These are phyloP conservation scores for Hypoxylon sp. DNA, from an alignment of 2,329 filamentous ascomycete species.

Conservation along the genomic window DNA sequence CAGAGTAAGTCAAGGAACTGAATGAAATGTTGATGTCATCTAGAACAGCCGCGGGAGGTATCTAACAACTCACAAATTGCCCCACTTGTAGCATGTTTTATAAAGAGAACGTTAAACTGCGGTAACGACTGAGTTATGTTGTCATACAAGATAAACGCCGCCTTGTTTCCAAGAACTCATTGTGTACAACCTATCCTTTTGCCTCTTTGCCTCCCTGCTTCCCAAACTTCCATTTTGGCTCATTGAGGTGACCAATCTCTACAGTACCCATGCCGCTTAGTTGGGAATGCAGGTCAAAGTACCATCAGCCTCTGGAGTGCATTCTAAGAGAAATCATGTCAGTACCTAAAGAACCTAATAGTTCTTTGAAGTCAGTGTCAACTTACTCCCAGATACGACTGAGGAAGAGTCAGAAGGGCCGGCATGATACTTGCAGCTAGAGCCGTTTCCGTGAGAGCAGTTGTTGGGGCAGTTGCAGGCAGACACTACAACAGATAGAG, in stretches of 20 bases:
- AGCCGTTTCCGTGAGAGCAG: conserved; percentile 16
- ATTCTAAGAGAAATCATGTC: conserved; percentile 1
- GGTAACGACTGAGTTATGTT: conserved; percentile 6
- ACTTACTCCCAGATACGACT: conserved; percentile 19
- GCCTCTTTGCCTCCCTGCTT: neutral
- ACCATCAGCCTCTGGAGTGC: conserved; percentile 1
- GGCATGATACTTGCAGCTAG: conserved; percentile 20
- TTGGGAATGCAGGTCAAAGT: conserved; percentile 5
- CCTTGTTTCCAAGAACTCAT: neutral
- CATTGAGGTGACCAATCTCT: neutral
- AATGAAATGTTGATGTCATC: no score
- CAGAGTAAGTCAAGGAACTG: no score
- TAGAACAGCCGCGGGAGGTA: neutral
- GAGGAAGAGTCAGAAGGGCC: conserved; percentile 11
- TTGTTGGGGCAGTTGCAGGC: conserved; percentile 34
- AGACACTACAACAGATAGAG: conserved; percentile 5
- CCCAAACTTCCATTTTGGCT: neutral
- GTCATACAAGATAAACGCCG: neutral
- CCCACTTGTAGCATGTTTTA: neutral
- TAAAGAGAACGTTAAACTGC: neutral
- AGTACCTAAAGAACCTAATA: neutral
- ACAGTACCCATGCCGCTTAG: neutral
- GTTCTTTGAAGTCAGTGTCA: neutral
- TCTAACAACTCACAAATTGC: neutral
- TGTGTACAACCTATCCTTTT: neutral